These are phyloP conservation scores for Mortierella sp. DNA, from an alignment of 371 early-diverging fungal species.

Conservation along the genomic window DNA sequence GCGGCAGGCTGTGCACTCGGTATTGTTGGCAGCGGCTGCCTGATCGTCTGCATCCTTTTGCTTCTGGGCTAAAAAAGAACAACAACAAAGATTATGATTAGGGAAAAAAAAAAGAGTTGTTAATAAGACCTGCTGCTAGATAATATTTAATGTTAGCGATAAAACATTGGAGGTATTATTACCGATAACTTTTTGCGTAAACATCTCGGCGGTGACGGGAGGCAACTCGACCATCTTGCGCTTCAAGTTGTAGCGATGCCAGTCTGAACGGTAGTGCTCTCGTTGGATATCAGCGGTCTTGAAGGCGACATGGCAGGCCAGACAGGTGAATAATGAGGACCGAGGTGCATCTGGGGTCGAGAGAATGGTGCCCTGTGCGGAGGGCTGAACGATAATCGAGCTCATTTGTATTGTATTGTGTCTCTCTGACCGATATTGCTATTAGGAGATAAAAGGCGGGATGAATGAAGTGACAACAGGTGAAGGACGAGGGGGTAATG, in stretches of 20 bases:
- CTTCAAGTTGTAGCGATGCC: slow-evolving; percentile 98
- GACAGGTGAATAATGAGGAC: slow-evolving; percentile 71
- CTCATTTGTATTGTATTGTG: slow-evolving; percentile 15
- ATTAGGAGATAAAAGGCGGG: too few species aligned
- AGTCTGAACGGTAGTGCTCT: slow-evolving; percentile 92
- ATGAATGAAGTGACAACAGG: too few species aligned
- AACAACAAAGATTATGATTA: background rate
- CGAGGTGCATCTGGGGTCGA: slow-evolving; percentile 53
- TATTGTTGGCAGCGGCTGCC: slow-evolving; percentile 47
- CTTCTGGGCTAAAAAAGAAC: slow-evolving; percentile 56
- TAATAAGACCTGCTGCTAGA: too few species aligned
- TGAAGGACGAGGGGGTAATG: slow-evolving; percentile 4
- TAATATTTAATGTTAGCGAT: too few species aligned
- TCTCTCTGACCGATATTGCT: too few species aligned
- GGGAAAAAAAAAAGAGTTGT: too few species aligned
- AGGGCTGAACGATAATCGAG: slow-evolving; percentile 27
- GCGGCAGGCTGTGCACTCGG: slow-evolving; percentile 58
- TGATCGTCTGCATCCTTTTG: slow-evolving; percentile 49
- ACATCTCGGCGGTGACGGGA: slow-evolving; percentile 84
- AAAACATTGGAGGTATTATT: slow-evolving; percentile 1
- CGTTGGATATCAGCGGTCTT: slow-evolving; percentile 86
- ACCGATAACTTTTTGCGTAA: slow-evolving; percentile 79
- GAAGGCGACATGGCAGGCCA: slow-evolving; percentile 91
- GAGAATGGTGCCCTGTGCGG: slow-evolving; percentile 43
- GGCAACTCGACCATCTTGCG: slow-evolving; percentile 89